Evolutionary conservation across 495 filamentous ascomycete genomes (phyloP).

Genomic region (Filosporella fistucella): DNA sequence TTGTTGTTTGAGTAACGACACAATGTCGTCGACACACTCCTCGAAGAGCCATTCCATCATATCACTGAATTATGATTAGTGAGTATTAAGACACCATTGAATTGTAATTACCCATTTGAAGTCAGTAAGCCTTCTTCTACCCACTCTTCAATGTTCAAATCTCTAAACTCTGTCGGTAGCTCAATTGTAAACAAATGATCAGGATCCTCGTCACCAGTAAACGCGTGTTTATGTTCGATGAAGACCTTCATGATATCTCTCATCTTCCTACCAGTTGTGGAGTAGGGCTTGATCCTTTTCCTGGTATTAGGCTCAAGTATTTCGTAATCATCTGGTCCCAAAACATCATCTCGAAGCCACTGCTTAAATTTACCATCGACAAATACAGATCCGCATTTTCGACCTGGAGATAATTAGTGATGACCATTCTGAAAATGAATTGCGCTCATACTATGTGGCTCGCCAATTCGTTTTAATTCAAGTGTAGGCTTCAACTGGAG

Average conservation of each 20-base stretch:
- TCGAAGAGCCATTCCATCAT: constrained; percentile 8
- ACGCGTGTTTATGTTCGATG: not conserved
- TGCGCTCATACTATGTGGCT: too few relatives aligned
- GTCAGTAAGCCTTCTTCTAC: constrained; percentile 1
- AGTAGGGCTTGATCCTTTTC: not conserved
- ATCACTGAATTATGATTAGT: constrained; percentile 1
- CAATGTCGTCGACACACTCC: not conserved
- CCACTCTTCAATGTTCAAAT: not conserved
- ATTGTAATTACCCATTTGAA: not conserved
- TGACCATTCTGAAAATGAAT: too few relatives aligned
- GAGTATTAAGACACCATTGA: not conserved
- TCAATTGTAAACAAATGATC: not conserved
- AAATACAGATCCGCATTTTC: constrained; percentile 9
- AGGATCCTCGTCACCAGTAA: not conserved
- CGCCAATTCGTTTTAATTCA: constrained; percentile 8
- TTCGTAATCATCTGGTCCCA: not conserved
- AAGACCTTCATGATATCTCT: not conserved
- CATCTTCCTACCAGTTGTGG: not conserved
- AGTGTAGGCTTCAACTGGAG: constrained; percentile 3
- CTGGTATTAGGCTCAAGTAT: constrained; percentile 2
- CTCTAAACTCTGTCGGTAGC: not conserved
- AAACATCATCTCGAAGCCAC: constrained; percentile 2
- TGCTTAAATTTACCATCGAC: constrained; percentile 8
- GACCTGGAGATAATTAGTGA: not conserved
- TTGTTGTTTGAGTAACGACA: constrained; percentile 1